Conservation (phyloP, 768 basidiomycete genomes). For the Naganishia vaughanmartiniae region DNA sequence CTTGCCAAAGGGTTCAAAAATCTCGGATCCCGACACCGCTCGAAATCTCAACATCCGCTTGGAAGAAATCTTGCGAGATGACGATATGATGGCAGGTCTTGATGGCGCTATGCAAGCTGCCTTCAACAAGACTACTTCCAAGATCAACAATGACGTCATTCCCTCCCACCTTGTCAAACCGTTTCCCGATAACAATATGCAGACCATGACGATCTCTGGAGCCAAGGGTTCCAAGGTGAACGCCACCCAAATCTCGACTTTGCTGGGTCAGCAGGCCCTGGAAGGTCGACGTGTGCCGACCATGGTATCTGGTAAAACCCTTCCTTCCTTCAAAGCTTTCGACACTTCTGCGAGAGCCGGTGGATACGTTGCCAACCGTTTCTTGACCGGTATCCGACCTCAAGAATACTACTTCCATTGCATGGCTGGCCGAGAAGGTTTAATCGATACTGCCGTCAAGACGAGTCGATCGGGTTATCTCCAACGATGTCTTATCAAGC, state of each 20-base stretch:
- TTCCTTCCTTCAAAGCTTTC: conserved; percentile 93
- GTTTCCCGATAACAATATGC: conserved; percentile 99
- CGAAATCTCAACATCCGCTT: conserved; percentile 59
- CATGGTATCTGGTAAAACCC: conserved; percentile 98
- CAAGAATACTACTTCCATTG: conserved; percentile 99
- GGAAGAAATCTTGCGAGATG: conserved; percentile 89
- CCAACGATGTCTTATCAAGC: conserved; percentile 96
- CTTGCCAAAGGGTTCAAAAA: conserved; percentile 57
- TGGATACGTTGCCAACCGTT: conserved; percentile 95
- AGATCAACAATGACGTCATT: conserved; percentile 82
- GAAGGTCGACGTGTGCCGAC: conserved; percentile 98
- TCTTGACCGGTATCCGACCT: conserved; percentile 94
- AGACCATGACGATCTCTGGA: conserved; percentile 95
- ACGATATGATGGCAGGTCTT: conserved; percentile 93
- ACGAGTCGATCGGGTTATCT: conserved; percentile 97
- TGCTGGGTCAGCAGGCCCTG: conserved; percentile 93
- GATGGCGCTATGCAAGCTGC: conserved; percentile 59
- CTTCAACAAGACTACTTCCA: conserved; percentile 73
- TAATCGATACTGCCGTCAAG: conserved; percentile 99
- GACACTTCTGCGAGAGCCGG: conserved; percentile 98
- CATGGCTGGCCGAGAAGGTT: conserved; percentile 98
- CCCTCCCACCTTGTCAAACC: conserved; percentile 82
- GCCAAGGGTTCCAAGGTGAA: conserved; percentile 98
- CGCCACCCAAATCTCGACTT: conserved; percentile 95
- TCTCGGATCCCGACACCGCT: conserved; percentile 50